Percentiles rank a stretch among this genome's conserved stretches.
Conservation (phyloP, 371 early-diverging fungal genomes). For the Saksenaea oblongispora region DNA sequence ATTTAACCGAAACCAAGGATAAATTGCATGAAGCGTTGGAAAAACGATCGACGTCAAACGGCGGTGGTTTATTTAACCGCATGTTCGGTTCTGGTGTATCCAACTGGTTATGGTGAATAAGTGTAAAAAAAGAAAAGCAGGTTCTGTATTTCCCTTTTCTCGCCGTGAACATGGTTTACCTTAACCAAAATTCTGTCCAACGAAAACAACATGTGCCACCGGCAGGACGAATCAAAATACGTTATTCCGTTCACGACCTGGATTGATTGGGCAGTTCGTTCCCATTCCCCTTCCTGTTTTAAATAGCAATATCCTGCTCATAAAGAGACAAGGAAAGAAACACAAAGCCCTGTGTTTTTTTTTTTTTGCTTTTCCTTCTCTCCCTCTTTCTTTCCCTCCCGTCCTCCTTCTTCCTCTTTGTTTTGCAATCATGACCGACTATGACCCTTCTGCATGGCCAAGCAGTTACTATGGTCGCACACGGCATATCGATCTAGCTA, state of each 20-base stretch:
- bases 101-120: too few relatives aligned
- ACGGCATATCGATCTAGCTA: slow-evolving; percentile 21
- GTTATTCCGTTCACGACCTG: not conserved
- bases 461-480: slow-evolving; percentile 28
- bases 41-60: too few relatives aligned
- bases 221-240: not conserved
- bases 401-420: slow-evolving; percentile 4
- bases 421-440: slow-evolving; percentile 55
- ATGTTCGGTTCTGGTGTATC: too few relatives aligned
- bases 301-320: not conserved
- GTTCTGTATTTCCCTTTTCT: not conserved
- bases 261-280: not conserved
- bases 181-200: not conserved
- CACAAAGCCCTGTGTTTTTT: slow-evolving; percentile 8
- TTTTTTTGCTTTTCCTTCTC: slow-evolving; percentile 15
- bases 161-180: not conserved
- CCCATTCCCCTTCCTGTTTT: slow-evolving; percentile 11
- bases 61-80: too few relatives aligned
- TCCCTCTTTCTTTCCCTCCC: slow-evolving; percentile 8
- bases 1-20: too few relatives aligned
- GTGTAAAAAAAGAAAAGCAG: not conserved
- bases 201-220: not conserved
- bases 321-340: slow-evolving; percentile 5
- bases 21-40: too few relatives aligned
- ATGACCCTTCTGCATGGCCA: slow-evolving; percentile 25